Evolutionary conservation across 192 early-diverging fungal species (phyloP), one percentile per base, ranked within the genome.

Genomic region (Oehlia diaphana): DNA sequence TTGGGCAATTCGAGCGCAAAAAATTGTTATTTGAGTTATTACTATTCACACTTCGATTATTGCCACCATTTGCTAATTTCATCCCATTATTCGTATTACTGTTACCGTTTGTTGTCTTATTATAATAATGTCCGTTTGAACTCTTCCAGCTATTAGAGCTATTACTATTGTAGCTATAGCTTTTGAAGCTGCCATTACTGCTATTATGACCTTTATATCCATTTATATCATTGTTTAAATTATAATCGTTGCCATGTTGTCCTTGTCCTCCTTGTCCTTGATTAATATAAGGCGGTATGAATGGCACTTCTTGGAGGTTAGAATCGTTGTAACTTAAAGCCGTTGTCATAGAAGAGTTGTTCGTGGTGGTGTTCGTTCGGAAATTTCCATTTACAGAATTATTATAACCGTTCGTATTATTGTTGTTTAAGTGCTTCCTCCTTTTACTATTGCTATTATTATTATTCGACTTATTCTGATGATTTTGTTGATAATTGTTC

Each of bases 401-500:
- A 16, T 16, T 53, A 53, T 53, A 4, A 53, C 14, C 14, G 16
- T 53, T 53, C 13, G 50, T 53, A 53, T 53, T 19, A 53, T 19
- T 4, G 16, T 37, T 53, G 4, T 53, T 53, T 1, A 31, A 2
- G 8, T 21, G 0, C 53, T 58, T 58, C 16, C 4, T 16, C 53
- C 21, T 58, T 19, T 58, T 31, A 31, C 14, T 53, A 53, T 6
- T 6, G 9, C 16, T 6, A 58, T 58, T 58, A 58, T 58, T 58
- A 58, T 58, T 7, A 21, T 21, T 21, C 19, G 19, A 7, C 53
- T 58, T 44, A 47, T 44, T 47, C 44, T 50, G 71, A 19, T 72
- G 1, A 23, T 73, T 28, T 7, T 73, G 33, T n/a, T 73, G 13
- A 73, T 73, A 73, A 31, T 53, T 53, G n/a, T 73, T 33, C n/a